phyloP scores from a whole-genome alignment of 2,329 filamentous ascomycete genomes.

The Herpomyces periplanetae region DNA sequence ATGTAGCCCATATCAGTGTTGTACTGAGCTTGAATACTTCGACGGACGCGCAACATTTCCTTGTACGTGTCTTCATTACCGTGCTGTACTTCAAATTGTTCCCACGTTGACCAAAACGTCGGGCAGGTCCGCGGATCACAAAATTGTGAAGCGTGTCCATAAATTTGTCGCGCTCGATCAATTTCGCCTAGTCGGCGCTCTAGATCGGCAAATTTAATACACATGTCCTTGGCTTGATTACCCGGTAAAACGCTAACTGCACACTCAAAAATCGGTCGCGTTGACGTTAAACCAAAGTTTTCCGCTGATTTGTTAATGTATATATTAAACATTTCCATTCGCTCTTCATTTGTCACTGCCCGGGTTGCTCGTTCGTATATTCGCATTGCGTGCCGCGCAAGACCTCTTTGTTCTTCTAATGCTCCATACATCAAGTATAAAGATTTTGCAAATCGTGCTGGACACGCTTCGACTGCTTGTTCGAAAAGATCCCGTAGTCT shows the following conservation, averaged over 20 bases:
- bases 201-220: conserved; percentile 92
- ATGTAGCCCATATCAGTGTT: conserved; percentile 98
- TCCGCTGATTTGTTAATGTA: conserved; percentile 96
- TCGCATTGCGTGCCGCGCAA: conserved; percentile 85
- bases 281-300: conserved; percentile 85
- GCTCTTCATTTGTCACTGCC: conserved; percentile 70
- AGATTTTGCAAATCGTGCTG: conserved; percentile 75
- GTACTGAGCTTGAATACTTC: conserved; percentile 85
- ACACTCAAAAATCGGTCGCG: conserved; percentile 73
- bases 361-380: conserved; percentile 92
- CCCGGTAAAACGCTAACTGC: conserved; percentile 80
- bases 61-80: conserved; percentile 98
- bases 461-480: conserved; percentile 74
- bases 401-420: conserved; percentile 67
- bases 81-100: conserved; percentile 81
- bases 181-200: conserved; percentile 67
- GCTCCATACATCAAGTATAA: conserved; percentile 96
- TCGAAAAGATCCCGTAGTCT: conserved; percentile 77
- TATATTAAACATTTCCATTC: conserved; percentile 92
- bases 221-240: conserved; percentile 79
- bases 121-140: conserved; percentile 70
- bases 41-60: conserved; percentile 90
- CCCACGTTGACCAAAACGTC: conserved; percentile 85
- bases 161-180: conserved; percentile 73
- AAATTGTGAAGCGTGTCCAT: conserved; percentile 82